Evolutionary conservation across 352 stramenopile species (phyloP).

Genomic region (Globisporangium abappressorium): DNA sequence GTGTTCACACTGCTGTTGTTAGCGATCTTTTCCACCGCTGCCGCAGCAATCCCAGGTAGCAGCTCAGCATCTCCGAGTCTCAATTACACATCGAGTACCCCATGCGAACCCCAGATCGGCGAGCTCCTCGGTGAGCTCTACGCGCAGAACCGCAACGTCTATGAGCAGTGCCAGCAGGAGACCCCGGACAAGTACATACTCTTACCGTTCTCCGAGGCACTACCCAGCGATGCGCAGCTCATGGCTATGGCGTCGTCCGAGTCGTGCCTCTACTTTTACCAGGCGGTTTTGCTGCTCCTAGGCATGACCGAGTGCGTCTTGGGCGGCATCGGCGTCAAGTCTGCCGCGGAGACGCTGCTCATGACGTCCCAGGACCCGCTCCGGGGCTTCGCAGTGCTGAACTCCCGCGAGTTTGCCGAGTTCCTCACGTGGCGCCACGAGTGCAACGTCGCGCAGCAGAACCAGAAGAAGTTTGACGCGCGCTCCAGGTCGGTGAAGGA

Average conservation of each 20-base stretch:
- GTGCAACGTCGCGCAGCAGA: background rate
- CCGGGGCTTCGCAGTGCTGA: background rate
- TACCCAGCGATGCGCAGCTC: conserved; percentile 1
- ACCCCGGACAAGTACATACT: background rate
- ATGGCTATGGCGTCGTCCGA: conserved; percentile 1
- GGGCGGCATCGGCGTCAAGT: conserved; percentile 1
- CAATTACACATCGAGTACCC: background rate
- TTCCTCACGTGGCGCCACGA: conserved; percentile 2
- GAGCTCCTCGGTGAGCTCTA: conserved; percentile 3
- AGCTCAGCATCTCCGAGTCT: background rate
- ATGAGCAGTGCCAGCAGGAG: conserved; percentile 5
- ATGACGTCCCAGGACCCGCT: conserved; percentile 4
- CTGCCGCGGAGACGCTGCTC: background rate
- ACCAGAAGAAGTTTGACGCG: conserved; percentile 1
- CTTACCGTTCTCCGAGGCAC: background rate
- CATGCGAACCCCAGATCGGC: background rate
- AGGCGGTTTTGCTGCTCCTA: background rate
- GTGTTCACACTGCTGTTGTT: background rate
- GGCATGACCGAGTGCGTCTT: background rate
- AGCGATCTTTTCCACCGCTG: background rate
- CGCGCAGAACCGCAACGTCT: background rate
- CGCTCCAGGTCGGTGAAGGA: background rate
- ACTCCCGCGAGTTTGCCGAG: background rate
- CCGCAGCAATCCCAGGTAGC: background rate
- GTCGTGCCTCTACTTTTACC: conserved; percentile 3